A percentile compares a stretch with the other conserved stretches of the same genome.
Conservation (phyloP, 495 filamentous ascomycete species). For the Xylaria bambusicola region DNA sequence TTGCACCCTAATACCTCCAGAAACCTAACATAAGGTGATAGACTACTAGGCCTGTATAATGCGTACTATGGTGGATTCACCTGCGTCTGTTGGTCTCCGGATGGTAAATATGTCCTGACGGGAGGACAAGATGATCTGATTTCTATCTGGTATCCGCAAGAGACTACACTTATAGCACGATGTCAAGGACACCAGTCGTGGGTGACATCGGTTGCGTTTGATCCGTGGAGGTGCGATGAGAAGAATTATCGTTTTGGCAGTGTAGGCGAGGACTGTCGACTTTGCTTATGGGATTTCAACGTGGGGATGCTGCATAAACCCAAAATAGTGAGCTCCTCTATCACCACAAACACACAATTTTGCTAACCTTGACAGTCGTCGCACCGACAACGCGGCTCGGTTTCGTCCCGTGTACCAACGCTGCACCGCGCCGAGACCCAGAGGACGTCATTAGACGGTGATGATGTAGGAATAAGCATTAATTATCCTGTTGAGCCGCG, state of each 20-base stretch:
- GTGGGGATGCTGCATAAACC: conserved; percentile 94
- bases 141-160: conserved; percentile 87
- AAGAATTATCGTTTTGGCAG: conserved; percentile 92
- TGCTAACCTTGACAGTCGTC: conserved; percentile 40
- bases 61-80: conserved; percentile 91
- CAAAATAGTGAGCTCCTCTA: conserved; percentile 48
- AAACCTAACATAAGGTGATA: conserved; percentile 33
- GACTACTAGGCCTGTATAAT: conserved; percentile 79
- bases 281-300: conserved; percentile 96
- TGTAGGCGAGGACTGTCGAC: conserved; percentile 87
- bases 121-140: conserved; percentile 95
- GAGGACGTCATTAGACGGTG: conserved; percentile 52
- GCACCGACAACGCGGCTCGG: conserved; percentile 61
- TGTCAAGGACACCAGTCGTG: conserved; percentile 93
- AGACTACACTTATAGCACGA: conserved; percentile 81
- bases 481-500: conserved; percentile 81
- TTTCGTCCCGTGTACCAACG: conserved; percentile 55
- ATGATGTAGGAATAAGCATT: conserved; percentile 54
- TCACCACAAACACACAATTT: not conserved
- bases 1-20: not conserved
- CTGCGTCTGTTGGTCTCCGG: conserved; percentile 96
- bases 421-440: conserved; percentile 51
- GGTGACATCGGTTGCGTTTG: conserved; percentile 91
- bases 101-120: conserved; percentile 92
- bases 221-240: conserved; percentile 95